phyloP scores from a whole-genome alignment of 352 stramenopile genomes.

The Thraustotheca clavata region DNA sequence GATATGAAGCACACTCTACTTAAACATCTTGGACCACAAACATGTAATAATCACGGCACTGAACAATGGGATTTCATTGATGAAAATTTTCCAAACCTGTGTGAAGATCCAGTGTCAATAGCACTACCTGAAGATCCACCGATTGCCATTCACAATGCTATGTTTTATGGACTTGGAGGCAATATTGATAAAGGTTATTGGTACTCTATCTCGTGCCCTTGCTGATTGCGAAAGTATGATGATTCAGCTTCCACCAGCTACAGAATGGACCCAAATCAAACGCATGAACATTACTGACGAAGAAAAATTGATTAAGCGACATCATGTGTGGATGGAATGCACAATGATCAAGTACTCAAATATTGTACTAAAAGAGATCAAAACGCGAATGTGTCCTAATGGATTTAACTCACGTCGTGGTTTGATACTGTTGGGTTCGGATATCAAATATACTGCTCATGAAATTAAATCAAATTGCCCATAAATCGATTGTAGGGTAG shows the following conservation, averaged over 20 bases:
- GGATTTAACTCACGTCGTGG: too few species aligned
- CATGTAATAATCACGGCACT: not conserved
- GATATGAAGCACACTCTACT: not conserved
- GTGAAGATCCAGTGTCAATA: conserved; percentile 18
- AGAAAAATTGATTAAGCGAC: not conserved
- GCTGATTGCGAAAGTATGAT: conserved; percentile 17
- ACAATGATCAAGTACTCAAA: conserved; percentile 23
- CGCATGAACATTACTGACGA: not conserved
- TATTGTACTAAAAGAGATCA: conserved; percentile 11
- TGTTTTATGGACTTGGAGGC: conserved; percentile 7
- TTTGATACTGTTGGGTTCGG: too few species aligned
- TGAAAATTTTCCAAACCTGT: conserved; percentile 16
- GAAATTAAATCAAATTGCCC: too few species aligned
- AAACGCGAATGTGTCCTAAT: conserved; percentile 11
- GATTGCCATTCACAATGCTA: conserved; percentile 9
- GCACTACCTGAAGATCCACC: not conserved
- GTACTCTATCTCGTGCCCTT: conserved; percentile 20
- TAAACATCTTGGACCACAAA: not conserved
- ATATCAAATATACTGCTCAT: too few species aligned
- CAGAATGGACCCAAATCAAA: not conserved
- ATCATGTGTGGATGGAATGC: conserved; percentile 24
- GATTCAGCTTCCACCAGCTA: conserved; percentile 14
- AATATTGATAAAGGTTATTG: conserved; percentile 14
- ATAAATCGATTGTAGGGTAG: too few species aligned
- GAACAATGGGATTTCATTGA: not conserved